Percentiles rank a stretch among this genome's conserved stretches.
Evolutionary conservation across 305 asterid genomes (phyloP).

Genomic region (Fraxinus sp.): DNA sequence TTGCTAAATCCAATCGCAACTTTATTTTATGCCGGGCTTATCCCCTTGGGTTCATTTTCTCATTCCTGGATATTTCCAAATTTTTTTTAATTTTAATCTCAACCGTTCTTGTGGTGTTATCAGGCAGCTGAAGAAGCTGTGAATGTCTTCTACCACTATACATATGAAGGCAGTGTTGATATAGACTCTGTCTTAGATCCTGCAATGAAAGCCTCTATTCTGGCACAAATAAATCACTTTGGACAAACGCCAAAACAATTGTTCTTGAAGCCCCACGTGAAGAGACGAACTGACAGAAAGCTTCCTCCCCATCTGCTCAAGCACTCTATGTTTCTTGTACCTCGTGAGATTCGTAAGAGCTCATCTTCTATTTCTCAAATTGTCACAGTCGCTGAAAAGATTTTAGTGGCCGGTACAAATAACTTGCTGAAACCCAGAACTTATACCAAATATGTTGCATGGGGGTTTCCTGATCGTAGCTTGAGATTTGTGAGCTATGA

Average conservation of each 20-base stretch:
- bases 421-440: slow-evolving; percentile 82
- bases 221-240: slow-evolving; percentile 97
- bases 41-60: background rate
- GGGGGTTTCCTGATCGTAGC: slow-evolving; percentile 99
- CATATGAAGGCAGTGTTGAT: slow-evolving; percentile 98
- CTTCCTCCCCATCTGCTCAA: slow-evolving; percentile 78
- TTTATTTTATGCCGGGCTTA: background rate
- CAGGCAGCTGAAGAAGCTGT: slow-evolving; percentile 99
- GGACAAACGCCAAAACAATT: slow-evolving; percentile 99
- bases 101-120: slow-evolving; percentile 28
- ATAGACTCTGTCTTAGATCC: slow-evolving; percentile 97
- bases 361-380: slow-evolving; percentile 82
- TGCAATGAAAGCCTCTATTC: slow-evolving; percentile 96
- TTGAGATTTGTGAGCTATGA: slow-evolving; percentile 81
- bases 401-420: slow-evolving; percentile 74
- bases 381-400: slow-evolving; percentile 63
- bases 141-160: slow-evolving; percentile 97
- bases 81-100: background rate
- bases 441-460: slow-evolving; percentile 70
- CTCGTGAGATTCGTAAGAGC: slow-evolving; percentile 79
- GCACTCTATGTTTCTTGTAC: slow-evolving; percentile 62
- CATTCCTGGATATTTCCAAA: background rate
- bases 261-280: slow-evolving; percentile 83
- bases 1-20: background rate
- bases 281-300: slow-evolving; percentile 80